Percentiles rank a stretch among this genome's conserved stretches.
Evolutionary conservation across 2,329 filamentous ascomycete genomes (phyloP).

Genomic region (Fusarium sp.): DNA sequence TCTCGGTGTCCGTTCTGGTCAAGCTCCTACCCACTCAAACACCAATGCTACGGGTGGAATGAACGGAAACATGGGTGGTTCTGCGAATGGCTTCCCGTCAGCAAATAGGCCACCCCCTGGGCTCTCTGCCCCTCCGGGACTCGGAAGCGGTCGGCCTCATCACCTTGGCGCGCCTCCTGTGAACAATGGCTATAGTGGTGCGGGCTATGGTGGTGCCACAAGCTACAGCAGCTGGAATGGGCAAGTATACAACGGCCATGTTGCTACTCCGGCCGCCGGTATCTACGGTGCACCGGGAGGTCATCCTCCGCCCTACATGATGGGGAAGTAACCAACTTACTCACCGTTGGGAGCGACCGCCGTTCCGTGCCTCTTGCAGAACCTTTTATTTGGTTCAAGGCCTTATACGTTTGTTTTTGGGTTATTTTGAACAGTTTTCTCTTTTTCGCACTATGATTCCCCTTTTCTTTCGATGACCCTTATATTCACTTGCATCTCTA

Average conservation of each 20-base stretch:
- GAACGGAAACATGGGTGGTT: conserved; percentile 65
- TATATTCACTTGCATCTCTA: conserved; percentile 17
- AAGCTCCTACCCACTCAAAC: conserved; percentile 62
- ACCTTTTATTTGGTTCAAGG: neutral
- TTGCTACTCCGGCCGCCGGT: conserved; percentile 26
- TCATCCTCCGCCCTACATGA: conserved; percentile 36
- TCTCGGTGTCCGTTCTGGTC: conserved; percentile 86
- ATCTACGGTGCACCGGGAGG: conserved; percentile 39
- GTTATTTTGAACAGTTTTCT: neutral
- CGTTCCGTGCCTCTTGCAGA: neutral
- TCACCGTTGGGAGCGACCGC: neutral
- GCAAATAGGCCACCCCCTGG: conserved; percentile 86
- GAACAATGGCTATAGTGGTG: conserved; percentile 32
- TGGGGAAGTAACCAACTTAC: conserved; percentile 2
- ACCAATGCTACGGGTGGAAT: conserved; percentile 64
- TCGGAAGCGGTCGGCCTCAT: conserved; percentile 56
- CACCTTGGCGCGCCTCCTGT: conserved; percentile 43
- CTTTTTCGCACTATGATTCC: conserved; percentile 36
- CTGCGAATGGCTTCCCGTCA: conserved; percentile 72
- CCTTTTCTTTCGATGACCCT: conserved; percentile 13
- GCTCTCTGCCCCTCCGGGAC: conserved; percentile 79
- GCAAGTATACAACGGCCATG: conserved; percentile 35
- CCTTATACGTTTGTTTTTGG: neutral
- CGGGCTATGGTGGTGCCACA: conserved; percentile 35
- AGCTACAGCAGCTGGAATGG: conserved; percentile 46